These are phyloP conservation scores for Metschnikowia anglica DNA, from an alignment of 805 yeast genomes.

Conservation along the genomic window DNA sequence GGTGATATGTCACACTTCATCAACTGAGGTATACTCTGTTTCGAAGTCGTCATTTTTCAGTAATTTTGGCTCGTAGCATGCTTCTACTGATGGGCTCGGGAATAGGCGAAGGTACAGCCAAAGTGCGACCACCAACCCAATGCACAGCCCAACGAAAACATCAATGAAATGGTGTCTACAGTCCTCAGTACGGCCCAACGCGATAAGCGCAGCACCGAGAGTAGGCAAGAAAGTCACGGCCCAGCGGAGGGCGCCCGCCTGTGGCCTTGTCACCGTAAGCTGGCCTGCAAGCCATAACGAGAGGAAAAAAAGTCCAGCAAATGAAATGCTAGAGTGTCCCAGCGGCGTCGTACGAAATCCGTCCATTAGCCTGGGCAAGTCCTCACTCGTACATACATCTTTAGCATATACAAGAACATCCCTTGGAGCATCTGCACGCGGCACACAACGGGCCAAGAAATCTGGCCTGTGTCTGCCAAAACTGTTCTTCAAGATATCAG, in stretches of 20 bases:
- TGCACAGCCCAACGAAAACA: conserved; percentile 64
- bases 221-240: conserved; percentile 53
- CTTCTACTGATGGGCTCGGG: conserved; percentile 37
- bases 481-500: conserved; percentile 76
- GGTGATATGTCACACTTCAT: conserved; percentile 15
- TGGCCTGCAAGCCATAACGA: conserved; percentile 72
- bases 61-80: conserved; percentile 43
- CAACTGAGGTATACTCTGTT: conserved; percentile 17
- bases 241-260: conserved; percentile 64
- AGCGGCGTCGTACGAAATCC: conserved; percentile 84
- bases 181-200: conserved; percentile 84
- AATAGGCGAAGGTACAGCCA: conserved; percentile 56
- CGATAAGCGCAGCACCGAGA: conserved; percentile 71
- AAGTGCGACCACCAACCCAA: conserved; percentile 64
- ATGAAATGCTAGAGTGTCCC: conserved; percentile 74
- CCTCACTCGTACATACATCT: conserved; percentile 62
- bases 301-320: conserved; percentile 63
- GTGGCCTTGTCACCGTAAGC: conserved; percentile 43
- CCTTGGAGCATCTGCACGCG: conserved; percentile 55
- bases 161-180: conserved; percentile 93
- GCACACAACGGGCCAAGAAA: conserved; percentile 80
- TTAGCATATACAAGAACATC: conserved; percentile 55
- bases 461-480: conserved; percentile 93
- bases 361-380: conserved; percentile 49
- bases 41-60: conserved; percentile 16